These are phyloP conservation scores for Aureobasidium mangrovei DNA, from an alignment of 2,329 filamentous ascomycete species.

Conservation along the genomic window DNA sequence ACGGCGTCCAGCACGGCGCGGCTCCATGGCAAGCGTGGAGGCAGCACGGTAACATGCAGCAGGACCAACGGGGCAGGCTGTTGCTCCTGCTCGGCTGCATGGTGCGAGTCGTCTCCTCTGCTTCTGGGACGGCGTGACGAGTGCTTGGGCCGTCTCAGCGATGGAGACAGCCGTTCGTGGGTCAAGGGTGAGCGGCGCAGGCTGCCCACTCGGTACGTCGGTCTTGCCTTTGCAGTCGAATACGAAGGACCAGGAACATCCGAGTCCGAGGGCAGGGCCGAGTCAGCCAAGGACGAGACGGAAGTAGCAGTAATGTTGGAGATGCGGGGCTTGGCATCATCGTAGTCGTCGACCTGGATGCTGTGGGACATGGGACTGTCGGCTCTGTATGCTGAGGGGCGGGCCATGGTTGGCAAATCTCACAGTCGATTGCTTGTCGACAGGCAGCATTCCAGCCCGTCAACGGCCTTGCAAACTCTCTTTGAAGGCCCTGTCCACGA, in stretches of 20 bases:
- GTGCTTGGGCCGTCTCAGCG: conserved; percentile 27
- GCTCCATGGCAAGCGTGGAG: conserved; percentile 56
- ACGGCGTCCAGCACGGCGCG: conserved; percentile 42
- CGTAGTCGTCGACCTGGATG: background rate
- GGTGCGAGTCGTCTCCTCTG: conserved; percentile 3
- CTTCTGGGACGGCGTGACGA: background rate
- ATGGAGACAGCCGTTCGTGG: conserved; percentile 10
- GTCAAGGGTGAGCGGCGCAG: conserved; percentile 38
- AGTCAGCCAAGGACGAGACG: conserved; percentile 27
- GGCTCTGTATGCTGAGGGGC: background rate
- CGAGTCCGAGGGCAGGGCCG: conserved; percentile 21
- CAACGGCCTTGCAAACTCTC: background rate
- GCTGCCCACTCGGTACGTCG: conserved; percentile 21
- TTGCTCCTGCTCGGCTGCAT: background rate
- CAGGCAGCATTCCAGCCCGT: background rate
- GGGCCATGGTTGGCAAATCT: background rate
- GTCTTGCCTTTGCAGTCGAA: conserved; percentile 38
- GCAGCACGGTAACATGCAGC: conserved; percentile 67
- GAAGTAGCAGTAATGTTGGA: conserved; percentile 24
- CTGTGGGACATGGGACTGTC: background rate
- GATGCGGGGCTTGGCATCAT: conserved; percentile 16
- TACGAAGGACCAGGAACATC: conserved; percentile 34
- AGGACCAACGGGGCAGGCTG: conserved; percentile 54
- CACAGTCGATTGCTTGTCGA: no score
- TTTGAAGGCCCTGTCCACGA: background rate